Percentiles rank a stretch among this genome's conserved stretches.
Conservation (phyloP, 176 grass and related monocot genomes). For the Phoenix dactylifera region DNA sequence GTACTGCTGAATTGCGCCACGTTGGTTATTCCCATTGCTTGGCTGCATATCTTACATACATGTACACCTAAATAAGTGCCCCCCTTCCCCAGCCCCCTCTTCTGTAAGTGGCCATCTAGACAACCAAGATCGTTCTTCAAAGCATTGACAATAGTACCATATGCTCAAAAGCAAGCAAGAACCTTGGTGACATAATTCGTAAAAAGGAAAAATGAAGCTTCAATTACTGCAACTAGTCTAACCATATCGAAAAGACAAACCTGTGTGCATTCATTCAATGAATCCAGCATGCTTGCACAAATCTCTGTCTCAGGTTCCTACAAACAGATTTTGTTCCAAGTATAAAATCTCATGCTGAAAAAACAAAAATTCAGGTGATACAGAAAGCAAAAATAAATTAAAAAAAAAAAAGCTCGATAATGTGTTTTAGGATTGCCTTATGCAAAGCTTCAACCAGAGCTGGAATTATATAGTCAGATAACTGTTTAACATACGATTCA, state of each 20-base stretch:
- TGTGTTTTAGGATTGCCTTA: constrained; percentile 43
- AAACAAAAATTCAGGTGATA: not conserved
- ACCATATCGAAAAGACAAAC: constrained; percentile 20
- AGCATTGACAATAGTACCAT: too few species aligned
- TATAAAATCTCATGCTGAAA: not conserved
- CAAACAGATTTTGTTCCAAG: not conserved
- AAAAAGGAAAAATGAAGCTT: too few species aligned
- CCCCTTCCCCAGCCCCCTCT: too few species aligned
- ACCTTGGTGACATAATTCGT: too few species aligned
- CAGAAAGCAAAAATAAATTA: not conserved
- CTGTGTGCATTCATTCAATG: constrained; percentile 94
- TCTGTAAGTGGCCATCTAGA: too few species aligned
- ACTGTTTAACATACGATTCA: constrained; percentile 84
- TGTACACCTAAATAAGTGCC: too few species aligned
- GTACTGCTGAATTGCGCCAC: too few species aligned
- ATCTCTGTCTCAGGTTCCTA: constrained; percentile 98
- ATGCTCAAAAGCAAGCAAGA: too few species aligned
- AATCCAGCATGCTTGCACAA: constrained; percentile 86
- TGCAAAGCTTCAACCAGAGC: constrained; percentile 93
- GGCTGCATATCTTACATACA: too few species aligned
- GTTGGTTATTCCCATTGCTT: too few species aligned
- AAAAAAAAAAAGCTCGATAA: not conserved
- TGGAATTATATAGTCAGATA: constrained; percentile 95
- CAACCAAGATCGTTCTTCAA: too few species aligned
- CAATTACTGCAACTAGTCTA: too few species aligned